Percentiles rank a stretch among this genome's conserved stretches.
These are phyloP conservation scores for Francoa sonchifolia DNA, from an alignment of 441 rosid genomes.

Conservation along the genomic window DNA sequence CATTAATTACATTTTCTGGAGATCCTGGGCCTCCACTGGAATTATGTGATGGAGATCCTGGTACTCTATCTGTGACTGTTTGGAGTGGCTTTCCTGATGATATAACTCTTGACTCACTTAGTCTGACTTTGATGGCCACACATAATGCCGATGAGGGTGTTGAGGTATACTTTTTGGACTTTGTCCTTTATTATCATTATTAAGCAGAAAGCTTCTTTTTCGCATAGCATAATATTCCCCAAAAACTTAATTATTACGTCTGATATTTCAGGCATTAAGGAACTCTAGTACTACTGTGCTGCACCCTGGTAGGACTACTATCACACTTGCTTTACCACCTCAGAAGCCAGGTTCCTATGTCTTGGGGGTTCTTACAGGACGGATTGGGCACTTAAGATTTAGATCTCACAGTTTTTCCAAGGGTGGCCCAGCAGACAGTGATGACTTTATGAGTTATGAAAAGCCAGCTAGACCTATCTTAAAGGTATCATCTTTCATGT, in stretches of 20 bases:
- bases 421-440: constrained; percentile 91
- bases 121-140: constrained; percentile 81
- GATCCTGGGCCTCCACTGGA: constrained; percentile 77
- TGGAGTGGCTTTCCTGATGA: constrained; percentile 99
- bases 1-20: constrained; percentile 90
- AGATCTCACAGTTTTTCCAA: constrained; percentile 96
- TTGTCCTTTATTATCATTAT: too few species aligned
- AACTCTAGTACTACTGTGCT: constrained; percentile 57
- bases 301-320: constrained; percentile 62
- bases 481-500: constrained; percentile 42
- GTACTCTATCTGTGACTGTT: constrained; percentile 67
- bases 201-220: constrained; percentile 5
- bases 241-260: constrained; percentile 11
- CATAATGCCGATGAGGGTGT: constrained; percentile 82
- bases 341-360: constrained; percentile 94
- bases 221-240: constrained; percentile 3
- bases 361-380: constrained; percentile 92
- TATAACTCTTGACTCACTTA: constrained; percentile 87
- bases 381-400: constrained; percentile 82
- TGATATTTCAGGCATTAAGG: constrained; percentile 61
- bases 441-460: constrained; percentile 96
- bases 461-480: constrained; percentile 88
- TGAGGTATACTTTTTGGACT: constrained; percentile 65
- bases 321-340: constrained; percentile 71
- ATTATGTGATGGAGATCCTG: constrained; percentile 96